These are phyloP conservation scores for Patellifolia procumbens DNA, from an alignment of 179 eudicot species.

Conservation along the genomic window DNA sequence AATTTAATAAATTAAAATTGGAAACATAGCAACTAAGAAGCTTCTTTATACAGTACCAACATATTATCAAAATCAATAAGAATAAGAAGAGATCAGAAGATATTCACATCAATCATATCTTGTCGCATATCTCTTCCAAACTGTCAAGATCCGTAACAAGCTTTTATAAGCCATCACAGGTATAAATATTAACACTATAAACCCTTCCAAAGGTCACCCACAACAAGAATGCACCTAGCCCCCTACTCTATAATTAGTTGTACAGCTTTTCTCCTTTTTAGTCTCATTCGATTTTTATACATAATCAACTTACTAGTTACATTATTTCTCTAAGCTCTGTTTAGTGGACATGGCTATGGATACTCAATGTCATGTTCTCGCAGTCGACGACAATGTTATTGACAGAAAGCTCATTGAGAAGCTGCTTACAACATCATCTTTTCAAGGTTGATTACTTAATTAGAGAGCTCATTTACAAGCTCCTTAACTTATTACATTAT, in stretches of 20 bases:
- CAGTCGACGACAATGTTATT: conserved; percentile 73
- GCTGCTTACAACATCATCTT: conserved; percentile 67
- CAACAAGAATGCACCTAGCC: not conserved
- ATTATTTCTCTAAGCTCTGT: not conserved
- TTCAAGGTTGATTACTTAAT: conserved; percentile 42
- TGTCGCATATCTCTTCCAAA: conserved; percentile 10
- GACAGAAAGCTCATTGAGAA: conserved; percentile 75
- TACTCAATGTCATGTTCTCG: conserved; percentile 65
- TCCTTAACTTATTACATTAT: not conserved
- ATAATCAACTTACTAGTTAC: not conserved
- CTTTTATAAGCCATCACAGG: conserved; percentile 2
- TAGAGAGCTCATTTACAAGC: too few species aligned
- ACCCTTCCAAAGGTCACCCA: not conserved
- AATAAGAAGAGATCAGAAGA: conserved; percentile 1
- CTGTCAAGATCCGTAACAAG: conserved; percentile 10
- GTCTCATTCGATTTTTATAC: not conserved
- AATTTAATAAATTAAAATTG: not conserved
- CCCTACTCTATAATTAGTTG: not conserved
- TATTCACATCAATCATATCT: not conserved
- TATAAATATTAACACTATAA: not conserved
- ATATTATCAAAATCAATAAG: not conserved
- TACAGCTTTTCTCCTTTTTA: not conserved
- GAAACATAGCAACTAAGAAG: not conserved
- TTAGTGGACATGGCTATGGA: conserved; percentile 23
- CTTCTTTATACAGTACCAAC: not conserved